These are phyloP conservation scores for Fusarium oligoseptatum DNA, from an alignment of 2,329 filamentous ascomycete species.

Conservation along the genomic window DNA sequence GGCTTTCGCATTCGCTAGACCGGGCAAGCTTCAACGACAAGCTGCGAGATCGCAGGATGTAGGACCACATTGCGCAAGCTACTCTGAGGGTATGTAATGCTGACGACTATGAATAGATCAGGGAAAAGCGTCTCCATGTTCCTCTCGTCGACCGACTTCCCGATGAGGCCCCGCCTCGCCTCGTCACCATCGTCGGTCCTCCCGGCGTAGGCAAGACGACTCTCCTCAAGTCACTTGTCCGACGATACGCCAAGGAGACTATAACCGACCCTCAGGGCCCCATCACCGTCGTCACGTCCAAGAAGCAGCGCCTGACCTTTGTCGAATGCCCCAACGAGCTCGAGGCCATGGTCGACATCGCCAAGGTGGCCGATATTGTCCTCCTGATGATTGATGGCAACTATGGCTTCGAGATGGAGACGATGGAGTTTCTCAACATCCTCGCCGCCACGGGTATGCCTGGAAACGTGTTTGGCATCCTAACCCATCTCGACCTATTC, in stretches of 20 bases:
- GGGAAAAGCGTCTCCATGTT: slow-evolving; percentile 96
- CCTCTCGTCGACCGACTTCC: slow-evolving; percentile 95
- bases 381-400: slow-evolving; percentile 99
- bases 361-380: slow-evolving; percentile 97
- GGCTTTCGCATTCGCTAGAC: slow-evolving; percentile 87
- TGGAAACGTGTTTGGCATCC: slow-evolving; percentile 96
- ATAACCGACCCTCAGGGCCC: slow-evolving; percentile 91
- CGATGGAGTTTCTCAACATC: slow-evolving; percentile 98
- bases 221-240: slow-evolving; percentile 92
- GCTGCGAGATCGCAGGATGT: slow-evolving; percentile 81
- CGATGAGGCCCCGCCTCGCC: slow-evolving; percentile 92
- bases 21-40: slow-evolving; percentile 82
- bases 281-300: slow-evolving; percentile 95
- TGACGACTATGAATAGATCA: slow-evolving; percentile 70
- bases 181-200: slow-evolving; percentile 94
- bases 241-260: slow-evolving; percentile 95
- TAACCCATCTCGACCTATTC: slow-evolving; percentile 97
- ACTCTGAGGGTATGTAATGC: slow-evolving; percentile 3
- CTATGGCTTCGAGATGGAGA: slow-evolving; percentile 99
- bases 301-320: slow-evolving; percentile 94
- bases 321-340: slow-evolving; percentile 97
- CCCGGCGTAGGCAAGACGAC: slow-evolving; percentile 97
- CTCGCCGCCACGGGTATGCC: slow-evolving; percentile 97
- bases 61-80: slow-evolving; percentile 42
- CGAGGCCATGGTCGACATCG: slow-evolving; percentile 95